These are phyloP conservation scores for Phialophora macrospora DNA, from an alignment of 2,329 filamentous ascomycete genomes.

Conservation along the genomic window DNA sequence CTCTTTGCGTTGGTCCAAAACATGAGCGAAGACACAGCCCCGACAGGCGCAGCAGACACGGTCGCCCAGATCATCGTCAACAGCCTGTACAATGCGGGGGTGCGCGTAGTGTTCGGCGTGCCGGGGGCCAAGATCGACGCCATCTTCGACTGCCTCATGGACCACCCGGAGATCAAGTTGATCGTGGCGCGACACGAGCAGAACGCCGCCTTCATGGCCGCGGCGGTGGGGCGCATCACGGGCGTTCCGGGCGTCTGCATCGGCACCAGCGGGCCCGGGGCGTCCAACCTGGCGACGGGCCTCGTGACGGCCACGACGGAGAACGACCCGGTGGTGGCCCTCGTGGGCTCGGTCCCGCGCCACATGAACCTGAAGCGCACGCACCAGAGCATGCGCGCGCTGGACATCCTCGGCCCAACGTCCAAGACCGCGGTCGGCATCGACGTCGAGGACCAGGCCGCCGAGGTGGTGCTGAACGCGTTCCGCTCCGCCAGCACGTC, in stretches of 20 bases:
- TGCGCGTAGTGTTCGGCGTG: constrained; percentile 52
- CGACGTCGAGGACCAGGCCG: constrained; percentile 55
- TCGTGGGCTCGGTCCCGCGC: constrained; percentile 55
- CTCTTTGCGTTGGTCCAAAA: constrained; percentile 12
- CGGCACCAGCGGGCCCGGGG: constrained; percentile 56
- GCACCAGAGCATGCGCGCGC: constrained; percentile 54
- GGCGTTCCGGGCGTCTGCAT: constrained; percentile 55
- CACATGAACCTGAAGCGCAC: constrained; percentile 53
- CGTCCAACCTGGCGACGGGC: constrained; percentile 55
- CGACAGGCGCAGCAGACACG: not conserved
- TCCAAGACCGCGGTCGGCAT: constrained; percentile 52
- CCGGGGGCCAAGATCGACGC: constrained; percentile 48
- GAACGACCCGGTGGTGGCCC: constrained; percentile 55
- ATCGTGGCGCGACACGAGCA: constrained; percentile 57
- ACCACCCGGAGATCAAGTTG: constrained; percentile 55
- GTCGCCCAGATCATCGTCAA: constrained; percentile 39
- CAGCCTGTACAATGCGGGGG: constrained; percentile 49
- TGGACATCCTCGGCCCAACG: constrained; percentile 52
- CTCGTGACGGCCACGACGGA: constrained; percentile 56
- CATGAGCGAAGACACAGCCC: constrained; percentile 30
- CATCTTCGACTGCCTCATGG: constrained; percentile 54
- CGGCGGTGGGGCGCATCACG: constrained; percentile 54
- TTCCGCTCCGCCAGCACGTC: constrained; percentile 51
- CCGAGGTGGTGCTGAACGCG: constrained; percentile 54
- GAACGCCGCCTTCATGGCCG: constrained; percentile 58